Base-by-base conservation (phyloP, 192 early-diverging fungal genomes). In the Mortierella claussenii region DNA sequence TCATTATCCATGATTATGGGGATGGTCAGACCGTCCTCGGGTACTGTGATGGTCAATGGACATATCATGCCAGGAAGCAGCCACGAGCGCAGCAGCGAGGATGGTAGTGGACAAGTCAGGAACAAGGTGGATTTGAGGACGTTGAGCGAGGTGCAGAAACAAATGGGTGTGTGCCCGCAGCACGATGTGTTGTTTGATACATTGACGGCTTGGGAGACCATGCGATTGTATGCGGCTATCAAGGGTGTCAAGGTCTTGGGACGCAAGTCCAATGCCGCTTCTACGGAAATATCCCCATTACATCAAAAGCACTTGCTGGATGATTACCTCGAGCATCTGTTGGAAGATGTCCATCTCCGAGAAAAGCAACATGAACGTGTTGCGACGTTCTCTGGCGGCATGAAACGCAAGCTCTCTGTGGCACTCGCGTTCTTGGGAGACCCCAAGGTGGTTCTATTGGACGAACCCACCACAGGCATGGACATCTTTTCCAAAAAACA, bases 401-500 rank as follows among this genome's bases (percentile, higher is more conserved):
- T 86, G 78, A 90, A 90, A 53, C 79, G 89, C 13, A 83, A 81
- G 34, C 66, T 89, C 7, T 64, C 58, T 31, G 74, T 87, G 6
- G 81, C 81, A 13, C 67, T 90, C 21, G 85, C 86, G 10, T 79
- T 85, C 33, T 48, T 89, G 40, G 89, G 89, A 3, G 79, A 81
- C n/a, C 75, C 83, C n/a, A 50, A 58, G 51, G 49, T 80, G 18
- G 74, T 87, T 3, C 42, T 88, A 21, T 42, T 89, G 54, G 88
- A 89, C 63, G 89, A 89, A 48, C 83, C 86, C 0, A 84, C 90
- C 1, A 83, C 87, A 0, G 89, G 89, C 2, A 78, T 91, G 73
- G 90, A 91, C 65, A 80, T 81, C 32, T 65, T 71, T 40, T 65
- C 79, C 2, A 79, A 83, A 4, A 78, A 80, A 43, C 61, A 69